These are phyloP conservation scores for Fusarium sp. DNA, from an alignment of 2,329 filamentous ascomycete genomes.

Conservation along the genomic window DNA sequence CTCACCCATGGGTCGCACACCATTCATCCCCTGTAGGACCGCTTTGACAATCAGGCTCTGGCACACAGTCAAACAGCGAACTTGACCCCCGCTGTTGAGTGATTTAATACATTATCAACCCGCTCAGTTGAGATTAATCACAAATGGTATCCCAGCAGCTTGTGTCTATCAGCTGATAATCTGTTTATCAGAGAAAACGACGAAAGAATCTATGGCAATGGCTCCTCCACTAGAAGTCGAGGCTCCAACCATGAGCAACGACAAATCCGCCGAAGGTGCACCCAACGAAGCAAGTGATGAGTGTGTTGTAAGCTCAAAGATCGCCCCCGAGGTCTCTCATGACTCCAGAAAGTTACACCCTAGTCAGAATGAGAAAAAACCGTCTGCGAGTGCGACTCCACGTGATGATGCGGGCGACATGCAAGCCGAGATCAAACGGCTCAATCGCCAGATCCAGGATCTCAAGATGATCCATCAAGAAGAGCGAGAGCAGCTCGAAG, in stretches of 20 bases:
- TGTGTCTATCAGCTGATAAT: not conserved
- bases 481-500: not conserved
- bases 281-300: not conserved
- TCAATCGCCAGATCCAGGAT: not conserved
- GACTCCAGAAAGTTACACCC: not conserved
- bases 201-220: not conserved
- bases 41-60: not conserved
- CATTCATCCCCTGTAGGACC: not conserved
- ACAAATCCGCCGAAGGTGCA: too few species aligned
- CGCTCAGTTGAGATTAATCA: not conserved
- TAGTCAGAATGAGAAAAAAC: not conserved
- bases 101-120: not conserved
- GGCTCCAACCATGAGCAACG: not conserved
- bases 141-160: not conserved
- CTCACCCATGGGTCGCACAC: not conserved
- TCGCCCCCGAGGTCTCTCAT: fast-evolving
- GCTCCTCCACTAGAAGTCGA: not conserved
- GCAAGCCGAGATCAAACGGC: not conserved
- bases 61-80: not conserved
- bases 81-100: not conserved
- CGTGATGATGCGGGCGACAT: not conserved
- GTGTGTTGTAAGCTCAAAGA: fast-evolving
- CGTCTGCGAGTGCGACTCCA: not conserved
- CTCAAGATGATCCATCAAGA: not conserved
- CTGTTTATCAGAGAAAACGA: not conserved